A percentile compares a stretch with the other conserved stretches of the same genome.
Evolutionary conservation across 2,329 filamentous ascomycete genomes (phyloP).

Genomic region (Colletotrichum caudatum): DNA sequence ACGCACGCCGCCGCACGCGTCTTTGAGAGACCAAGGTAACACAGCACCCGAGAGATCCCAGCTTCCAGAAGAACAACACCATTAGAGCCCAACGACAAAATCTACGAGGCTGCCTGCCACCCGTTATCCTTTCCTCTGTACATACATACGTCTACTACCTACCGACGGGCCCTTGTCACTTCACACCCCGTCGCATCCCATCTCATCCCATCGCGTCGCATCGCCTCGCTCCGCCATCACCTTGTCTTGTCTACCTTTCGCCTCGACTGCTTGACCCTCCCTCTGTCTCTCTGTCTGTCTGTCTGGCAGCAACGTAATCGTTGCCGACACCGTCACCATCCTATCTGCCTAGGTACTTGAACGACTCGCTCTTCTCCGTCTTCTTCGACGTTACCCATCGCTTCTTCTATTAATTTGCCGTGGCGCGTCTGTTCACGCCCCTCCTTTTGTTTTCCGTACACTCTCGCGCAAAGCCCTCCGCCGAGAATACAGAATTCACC

Average conservation of each 20-base stretch:
- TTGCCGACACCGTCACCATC: conserved; percentile 12
- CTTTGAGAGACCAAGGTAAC: neutral
- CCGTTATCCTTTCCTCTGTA: neutral
- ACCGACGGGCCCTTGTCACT: neutral
- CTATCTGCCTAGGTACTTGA: neutral
- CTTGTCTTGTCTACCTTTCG: conserved; percentile 4
- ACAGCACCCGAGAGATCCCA: neutral
- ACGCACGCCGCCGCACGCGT: neutral
- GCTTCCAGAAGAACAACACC: conserved; percentile 1
- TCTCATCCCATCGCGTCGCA: conserved; percentile 15
- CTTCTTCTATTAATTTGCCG: conserved; percentile 5
- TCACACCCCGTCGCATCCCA: conserved; percentile 14
- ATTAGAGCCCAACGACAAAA: conserved; percentile 3
- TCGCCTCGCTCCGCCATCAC: conserved; percentile 20
- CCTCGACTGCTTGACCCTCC: conserved; percentile 4
- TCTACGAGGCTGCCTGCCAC: conserved; percentile 12
- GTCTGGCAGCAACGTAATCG: conserved; percentile 1
- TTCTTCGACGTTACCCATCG: conserved; percentile 11
- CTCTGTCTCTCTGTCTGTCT: neutral
- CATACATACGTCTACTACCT: neutral
- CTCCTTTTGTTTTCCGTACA: conserved; percentile 14
- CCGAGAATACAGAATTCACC: conserved; percentile 20
- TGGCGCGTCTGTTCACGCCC: conserved; percentile 21
- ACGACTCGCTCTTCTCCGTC: conserved; percentile 2
- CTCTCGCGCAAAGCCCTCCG: conserved; percentile 33